phyloP scores from a whole-genome alignment of 2,329 filamentous ascomycete species.

The Aspergillus ochraceus region DNA sequence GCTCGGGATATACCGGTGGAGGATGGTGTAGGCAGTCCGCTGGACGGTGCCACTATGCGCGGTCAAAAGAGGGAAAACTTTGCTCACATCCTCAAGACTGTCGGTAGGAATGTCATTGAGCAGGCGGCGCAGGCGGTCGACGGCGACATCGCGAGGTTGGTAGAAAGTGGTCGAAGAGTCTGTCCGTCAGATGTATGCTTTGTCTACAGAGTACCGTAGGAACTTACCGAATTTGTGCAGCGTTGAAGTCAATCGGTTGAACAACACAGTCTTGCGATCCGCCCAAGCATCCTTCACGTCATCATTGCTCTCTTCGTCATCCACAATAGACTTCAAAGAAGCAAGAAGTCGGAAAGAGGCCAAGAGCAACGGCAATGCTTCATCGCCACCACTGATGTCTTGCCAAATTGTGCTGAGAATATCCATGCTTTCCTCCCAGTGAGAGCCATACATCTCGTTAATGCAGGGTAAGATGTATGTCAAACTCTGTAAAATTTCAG shows the following conservation, averaged over 20 bases:
- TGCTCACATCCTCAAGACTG: constrained; percentile 62
- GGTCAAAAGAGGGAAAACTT: constrained; percentile 74
- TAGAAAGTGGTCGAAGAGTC: constrained; percentile 55
- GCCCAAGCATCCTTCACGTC: constrained; percentile 76
- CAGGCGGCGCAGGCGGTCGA: constrained; percentile 70
- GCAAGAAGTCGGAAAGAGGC: constrained; percentile 71
- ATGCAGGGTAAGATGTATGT: constrained; percentile 68
- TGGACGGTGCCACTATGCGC: constrained; percentile 75
- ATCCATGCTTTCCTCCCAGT: constrained; percentile 71
- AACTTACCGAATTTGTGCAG: constrained; percentile 42
- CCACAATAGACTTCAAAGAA: constrained; percentile 58
- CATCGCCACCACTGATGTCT: constrained; percentile 47
- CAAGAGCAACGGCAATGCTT: constrained; percentile 64
- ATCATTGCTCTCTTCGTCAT: constrained; percentile 70
- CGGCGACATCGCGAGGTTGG: constrained; percentile 72
- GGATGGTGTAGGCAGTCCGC: constrained; percentile 73
- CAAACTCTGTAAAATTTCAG: constrained; percentile 47
- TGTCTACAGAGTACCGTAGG: not conserved
- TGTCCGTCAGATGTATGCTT: constrained; percentile 16
- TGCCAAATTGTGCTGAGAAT: constrained; percentile 62
- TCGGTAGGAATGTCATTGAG: constrained; percentile 64
- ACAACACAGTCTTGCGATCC: constrained; percentile 57
- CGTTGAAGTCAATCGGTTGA: constrained; percentile 54
- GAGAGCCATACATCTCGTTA: constrained; percentile 79
- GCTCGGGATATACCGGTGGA: constrained; percentile 76